Evolutionary conservation across 2,329 filamentous ascomycete species (phyloP).

Genomic region (Penicillium sp.): DNA sequence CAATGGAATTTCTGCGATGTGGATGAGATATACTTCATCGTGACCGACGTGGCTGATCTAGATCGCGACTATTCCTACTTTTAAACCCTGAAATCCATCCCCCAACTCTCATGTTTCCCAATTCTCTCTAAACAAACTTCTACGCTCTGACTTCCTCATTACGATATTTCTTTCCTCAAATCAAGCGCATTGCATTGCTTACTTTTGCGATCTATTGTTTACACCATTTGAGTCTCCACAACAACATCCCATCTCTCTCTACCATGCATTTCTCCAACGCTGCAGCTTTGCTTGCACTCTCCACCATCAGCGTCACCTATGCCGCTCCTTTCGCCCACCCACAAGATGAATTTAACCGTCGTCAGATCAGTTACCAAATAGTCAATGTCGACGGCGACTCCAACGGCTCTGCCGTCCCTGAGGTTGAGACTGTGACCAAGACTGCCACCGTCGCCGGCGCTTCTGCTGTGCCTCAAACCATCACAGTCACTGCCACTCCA

Average conservation of each 20-base stretch:
- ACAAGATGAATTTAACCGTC: conserved; percentile 25
- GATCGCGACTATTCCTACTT: conserved; percentile 2
- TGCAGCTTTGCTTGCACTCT: conserved; percentile 27
- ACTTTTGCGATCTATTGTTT: conserved; percentile 1
- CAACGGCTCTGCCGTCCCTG: conserved; percentile 16
- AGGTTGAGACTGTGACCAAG: conserved; percentile 20
- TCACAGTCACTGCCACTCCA: conserved; percentile 23
- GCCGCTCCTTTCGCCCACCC: conserved; percentile 29
- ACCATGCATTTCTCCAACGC: conserved; percentile 32
- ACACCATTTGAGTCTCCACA: background rate
- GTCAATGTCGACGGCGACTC: conserved; percentile 34
- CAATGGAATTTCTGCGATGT: conserved; percentile 13
- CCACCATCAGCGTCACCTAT: conserved; percentile 26
- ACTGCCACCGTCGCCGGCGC: conserved; percentile 17
- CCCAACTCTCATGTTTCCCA: background rate
- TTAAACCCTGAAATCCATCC: conserved; percentile 10
- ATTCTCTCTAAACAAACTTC: background rate
- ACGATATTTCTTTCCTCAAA: background rate
- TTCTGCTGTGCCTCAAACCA: conserved; percentile 3
- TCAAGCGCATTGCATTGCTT: background rate
- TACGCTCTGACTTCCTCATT: background rate
- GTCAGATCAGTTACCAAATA: conserved; percentile 28
- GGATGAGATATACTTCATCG: conserved; percentile 10
- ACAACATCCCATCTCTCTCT: background rate
- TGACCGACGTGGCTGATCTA: conserved; percentile 3